phyloP scores from a whole-genome alignment of 2,329 filamentous ascomycete genomes.

The Tolypocladium tropicale region DNA sequence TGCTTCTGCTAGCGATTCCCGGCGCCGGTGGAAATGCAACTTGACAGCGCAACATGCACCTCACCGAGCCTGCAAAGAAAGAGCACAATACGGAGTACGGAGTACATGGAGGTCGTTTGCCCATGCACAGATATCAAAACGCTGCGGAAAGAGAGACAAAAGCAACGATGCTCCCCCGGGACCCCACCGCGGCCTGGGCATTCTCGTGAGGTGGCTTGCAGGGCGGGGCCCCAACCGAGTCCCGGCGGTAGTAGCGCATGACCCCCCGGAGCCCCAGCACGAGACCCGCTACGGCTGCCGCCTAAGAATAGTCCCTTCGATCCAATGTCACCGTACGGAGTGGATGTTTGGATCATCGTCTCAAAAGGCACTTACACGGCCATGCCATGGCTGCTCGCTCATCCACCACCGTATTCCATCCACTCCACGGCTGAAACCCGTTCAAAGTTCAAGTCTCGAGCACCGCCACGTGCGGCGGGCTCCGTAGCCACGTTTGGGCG shows the following conservation, averaged over 20 bases:
- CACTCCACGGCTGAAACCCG: no score
- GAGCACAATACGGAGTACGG: no score
- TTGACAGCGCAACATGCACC: no score
- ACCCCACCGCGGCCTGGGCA: not conserved
- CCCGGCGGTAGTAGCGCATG: not conserved
- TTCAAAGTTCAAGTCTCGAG: not conserved
- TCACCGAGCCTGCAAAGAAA: no score
- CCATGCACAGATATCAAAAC: no score
- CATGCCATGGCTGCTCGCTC: not conserved
- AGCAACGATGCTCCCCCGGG: not conserved
- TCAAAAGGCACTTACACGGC: not conserved
- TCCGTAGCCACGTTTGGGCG: not conserved
- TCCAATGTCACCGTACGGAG: not conserved
- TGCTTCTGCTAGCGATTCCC: no score
- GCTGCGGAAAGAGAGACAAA: no score
- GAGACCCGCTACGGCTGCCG: not conserved
- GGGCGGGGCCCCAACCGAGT: not conserved
- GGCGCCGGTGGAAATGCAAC: no score
- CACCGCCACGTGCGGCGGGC: not conserved
- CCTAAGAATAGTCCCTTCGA: not conserved
- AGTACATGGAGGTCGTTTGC: no score
- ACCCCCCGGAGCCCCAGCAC: not conserved
- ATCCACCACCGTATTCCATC: not conserved
- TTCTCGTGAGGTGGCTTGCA: not conserved
- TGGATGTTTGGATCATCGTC: no score